These are phyloP conservation scores for Lachancea thermotolerans DNA, from an alignment of 805 yeast species.

Conservation along the genomic window DNA sequence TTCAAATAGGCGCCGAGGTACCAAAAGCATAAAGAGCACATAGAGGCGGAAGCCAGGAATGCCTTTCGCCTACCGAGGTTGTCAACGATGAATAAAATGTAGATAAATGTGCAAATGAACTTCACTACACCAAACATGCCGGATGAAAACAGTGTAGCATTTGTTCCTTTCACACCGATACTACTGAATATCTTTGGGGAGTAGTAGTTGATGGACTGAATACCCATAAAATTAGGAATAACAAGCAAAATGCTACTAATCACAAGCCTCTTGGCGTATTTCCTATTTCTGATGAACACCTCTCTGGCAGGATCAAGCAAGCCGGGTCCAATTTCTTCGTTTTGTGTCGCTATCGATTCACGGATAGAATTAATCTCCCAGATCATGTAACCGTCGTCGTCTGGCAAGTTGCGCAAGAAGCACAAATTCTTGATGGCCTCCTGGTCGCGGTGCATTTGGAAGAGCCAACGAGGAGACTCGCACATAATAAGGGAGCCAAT, in stretches of 20 bases:
- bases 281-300: constrained; percentile 26
- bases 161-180: constrained; percentile 41
- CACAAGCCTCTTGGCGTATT: constrained; percentile 32
- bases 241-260: constrained; percentile 36
- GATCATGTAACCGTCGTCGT: constrained; percentile 35
- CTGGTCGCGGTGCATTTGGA: constrained; percentile 32
- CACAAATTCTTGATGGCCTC: constrained; percentile 33
- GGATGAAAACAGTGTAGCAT: constrained; percentile 43
- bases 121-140: constrained; percentile 41
- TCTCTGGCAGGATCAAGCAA: constrained; percentile 36
- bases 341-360: constrained; percentile 22
- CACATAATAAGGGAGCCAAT: constrained; percentile 35
- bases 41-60: constrained; percentile 33
- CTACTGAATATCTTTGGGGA: constrained; percentile 46
- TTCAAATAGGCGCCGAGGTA: constrained; percentile 44
- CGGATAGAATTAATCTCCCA: constrained; percentile 34
- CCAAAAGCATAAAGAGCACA: constrained; percentile 41
- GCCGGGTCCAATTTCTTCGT: constrained; percentile 31
- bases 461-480: constrained; percentile 43
- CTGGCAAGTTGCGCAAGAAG: constrained; percentile 35
- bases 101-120: constrained; percentile 33
- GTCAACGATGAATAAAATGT: constrained; percentile 43
- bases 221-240: constrained; percentile 43
- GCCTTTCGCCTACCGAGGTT: constrained; percentile 40
- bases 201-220: constrained; percentile 46